Evolutionary conservation across 139 green algal species (phyloP), one percentile per base, ranked within the genome.

Genomic region (Tetraselmis striata): DNA sequence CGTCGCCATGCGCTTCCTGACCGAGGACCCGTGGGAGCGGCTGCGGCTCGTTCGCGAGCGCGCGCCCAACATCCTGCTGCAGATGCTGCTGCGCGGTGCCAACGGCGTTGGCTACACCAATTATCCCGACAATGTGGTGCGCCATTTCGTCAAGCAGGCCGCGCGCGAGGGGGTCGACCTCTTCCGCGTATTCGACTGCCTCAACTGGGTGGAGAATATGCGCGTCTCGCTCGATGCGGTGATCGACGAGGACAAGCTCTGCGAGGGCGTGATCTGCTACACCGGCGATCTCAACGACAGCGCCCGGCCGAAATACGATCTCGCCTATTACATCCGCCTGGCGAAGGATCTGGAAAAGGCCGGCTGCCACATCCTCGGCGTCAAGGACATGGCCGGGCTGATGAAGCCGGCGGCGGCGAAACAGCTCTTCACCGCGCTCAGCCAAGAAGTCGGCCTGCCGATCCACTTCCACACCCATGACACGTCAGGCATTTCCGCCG

Each of bases 301-400:
- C 0, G 58, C 23, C 31, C 30, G 58, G 79, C n/a, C n/a, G n/a
- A n/a, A 83, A 30, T 88, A 86, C 76, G 78, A 79, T 24, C 80
- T 86, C 29, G 85, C 86, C 30, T 88, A 88, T 32, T 88, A 88
- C n/a, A n/a, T n/a, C n/a, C n/a, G n/a, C n/a, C n/a, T n/a, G n/a
- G n/a, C n/a, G n/a, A n/a, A n/a, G n/a, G n/a, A n/a, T n/a, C n/a
- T n/a, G n/a, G n/a, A n/a, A n/a, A n/a, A n/a, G n/a, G n/a, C n/a
- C n/a, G n/a, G n/a, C n/a, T n/a, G n/a, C n/a, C n/a, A n/a, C n/a
- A n/a, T n/a, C n/a, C n/a, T n/a, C n/a, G n/a, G n/a, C n/a, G n/a
- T n/a, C n/a, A n/a, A n/a, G n/a, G n/a, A n/a, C n/a, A n/a, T n/a
- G n/a, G n/a, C n/a, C n/a, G n/a, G n/a, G n/a, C n/a, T n/a, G n/a